A percentile compares a stretch with the other conserved stretches of the same genome.
Evolutionary conservation across 225 moss, liverwort and hornwort species (phyloP).

Genomic region (Bryum argenteum): DNA sequence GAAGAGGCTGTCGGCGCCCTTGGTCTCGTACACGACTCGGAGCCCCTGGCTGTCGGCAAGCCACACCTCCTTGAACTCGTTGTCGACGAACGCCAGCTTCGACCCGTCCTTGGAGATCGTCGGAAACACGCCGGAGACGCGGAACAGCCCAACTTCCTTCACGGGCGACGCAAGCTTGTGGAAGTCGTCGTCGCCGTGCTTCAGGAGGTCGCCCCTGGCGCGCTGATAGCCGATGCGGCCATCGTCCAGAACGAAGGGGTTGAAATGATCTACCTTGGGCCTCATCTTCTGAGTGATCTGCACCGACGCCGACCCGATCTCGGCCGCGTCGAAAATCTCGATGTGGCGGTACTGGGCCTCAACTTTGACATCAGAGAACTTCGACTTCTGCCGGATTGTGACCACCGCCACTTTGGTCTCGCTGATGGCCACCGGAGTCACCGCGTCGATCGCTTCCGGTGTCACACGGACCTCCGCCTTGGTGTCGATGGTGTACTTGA

Average conservation of each 20-base stretch:
- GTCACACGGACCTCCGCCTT: neutral
- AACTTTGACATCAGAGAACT: neutral
- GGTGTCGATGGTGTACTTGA: neutral
- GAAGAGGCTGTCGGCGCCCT: slow-evolving; percentile 3
- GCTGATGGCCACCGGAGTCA: slow-evolving; percentile 11
- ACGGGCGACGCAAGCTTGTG: neutral
- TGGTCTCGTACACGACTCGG: neutral
- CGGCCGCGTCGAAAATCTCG: neutral
- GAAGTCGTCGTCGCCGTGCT: neutral
- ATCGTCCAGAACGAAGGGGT: slow-evolving; percentile 4
- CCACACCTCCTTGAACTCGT: neutral
- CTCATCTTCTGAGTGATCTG: neutral
- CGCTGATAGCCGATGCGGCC: slow-evolving; percentile 2
- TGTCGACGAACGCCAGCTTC: slow-evolving; percentile 8
- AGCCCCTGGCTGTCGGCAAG: neutral
- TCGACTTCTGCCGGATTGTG: neutral
- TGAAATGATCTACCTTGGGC: neutral
- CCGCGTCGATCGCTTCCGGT: neutral
- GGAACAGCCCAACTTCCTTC: neutral
- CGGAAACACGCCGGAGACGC: neutral
- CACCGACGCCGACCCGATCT: neutral
- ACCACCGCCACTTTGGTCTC: neutral
- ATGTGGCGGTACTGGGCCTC: slow-evolving; percentile 3
- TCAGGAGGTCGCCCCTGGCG: neutral
- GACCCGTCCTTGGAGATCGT: neutral